Evolutionary conservation across 768 basidiomycete species (phyloP), one percentile per base, ranked within the genome.

Genomic region (Dentipellis sp.): DNA sequence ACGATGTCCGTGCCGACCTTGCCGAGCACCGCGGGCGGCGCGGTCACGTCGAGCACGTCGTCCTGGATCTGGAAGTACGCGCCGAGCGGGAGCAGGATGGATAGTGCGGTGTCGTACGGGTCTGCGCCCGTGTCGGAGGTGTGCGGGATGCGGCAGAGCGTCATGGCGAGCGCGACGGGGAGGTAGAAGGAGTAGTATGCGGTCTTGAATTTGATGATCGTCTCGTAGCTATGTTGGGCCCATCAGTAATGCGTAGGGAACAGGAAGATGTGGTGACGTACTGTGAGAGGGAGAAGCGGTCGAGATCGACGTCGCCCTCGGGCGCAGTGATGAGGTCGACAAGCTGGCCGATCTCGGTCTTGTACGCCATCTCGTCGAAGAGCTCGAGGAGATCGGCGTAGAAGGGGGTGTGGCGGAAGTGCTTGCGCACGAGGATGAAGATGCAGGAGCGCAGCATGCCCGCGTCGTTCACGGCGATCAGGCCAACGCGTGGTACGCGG

Each of bases 11-110:
- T 97, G 17, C 94, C 94, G 58, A 98, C 84, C 74, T 98, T 97
- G 49, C 95, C 95, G 53, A 97, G 86, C 63, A 86, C 78, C 71
- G 93, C 92, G 0, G 92, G 91, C 11, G 88, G 79, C 4, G 86
- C 93, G 22, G 87, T 84, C 68, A 83, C 94, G 70, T 98, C 95
- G 63, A 98, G 81, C 10, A 59, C 23, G 71, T 99, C 95, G 67
- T 95, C 91, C 71, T 99, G 95, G 57, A 95, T 79, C 71, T 99
- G 95, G 83, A 97, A 97, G 73, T 97, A 99, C 71, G 97, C 94
- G 50, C 95, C 97, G 54, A 98, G 78, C 2, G 90, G 91, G 58
- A 98, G 74, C 46, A 97, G 81, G 67, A 99, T 94, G 46, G 81
- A 78, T 45, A 82, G 75, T 1, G 91, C 88, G 61, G 81, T 66